A percentile compares a stretch with the other conserved stretches of the same genome.
Conservation (phyloP, 2,329 filamentous ascomycete genomes). For the Aspergillus brunneoviolaceus region DNA sequence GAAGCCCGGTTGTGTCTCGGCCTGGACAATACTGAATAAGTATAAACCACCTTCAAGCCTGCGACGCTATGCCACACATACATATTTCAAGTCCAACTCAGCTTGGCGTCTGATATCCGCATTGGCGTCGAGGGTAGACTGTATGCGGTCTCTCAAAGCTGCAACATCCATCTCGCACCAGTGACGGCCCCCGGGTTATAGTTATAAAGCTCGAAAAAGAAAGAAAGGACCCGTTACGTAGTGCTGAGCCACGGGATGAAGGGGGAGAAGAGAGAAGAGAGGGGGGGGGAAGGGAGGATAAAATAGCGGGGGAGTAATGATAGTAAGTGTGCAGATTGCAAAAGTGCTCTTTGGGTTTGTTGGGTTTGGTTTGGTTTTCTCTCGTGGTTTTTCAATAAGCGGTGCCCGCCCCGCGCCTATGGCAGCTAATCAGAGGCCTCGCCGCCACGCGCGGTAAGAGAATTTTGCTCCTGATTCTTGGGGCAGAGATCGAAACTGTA, state of each 20-base stretch:
- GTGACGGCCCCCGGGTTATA: constrained; percentile 34
- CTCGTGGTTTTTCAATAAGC: constrained; percentile 26
- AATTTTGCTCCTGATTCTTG: constrained; percentile 17
- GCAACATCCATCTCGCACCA: constrained; percentile 58
- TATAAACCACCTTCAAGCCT: background rate
- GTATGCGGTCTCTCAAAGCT: constrained; percentile 62
- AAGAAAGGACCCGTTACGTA: constrained; percentile 22
- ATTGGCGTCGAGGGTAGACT: constrained; percentile 63
- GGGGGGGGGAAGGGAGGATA: constrained; percentile 17
- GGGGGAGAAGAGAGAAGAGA: constrained; percentile 20
- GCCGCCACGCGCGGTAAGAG: constrained; percentile 26
- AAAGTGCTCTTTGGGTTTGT: constrained; percentile 23
- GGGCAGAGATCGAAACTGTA: background rate
- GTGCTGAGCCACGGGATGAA: constrained; percentile 17
- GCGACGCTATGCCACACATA: constrained; percentile 38
- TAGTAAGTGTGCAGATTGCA: constrained; percentile 17
- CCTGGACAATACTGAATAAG: constrained; percentile 52
- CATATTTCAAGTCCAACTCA: constrained; percentile 65
- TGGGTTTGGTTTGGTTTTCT: constrained; percentile 24
- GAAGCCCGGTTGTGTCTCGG: constrained; percentile 87
- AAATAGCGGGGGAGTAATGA: constrained; percentile 12
- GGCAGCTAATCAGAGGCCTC: constrained; percentile 26
- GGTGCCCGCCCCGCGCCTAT: constrained; percentile 27
- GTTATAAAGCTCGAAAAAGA: constrained; percentile 28
- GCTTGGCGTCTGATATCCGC: constrained; percentile 62